Evolutionary conservation across 179 eudicot genomes (phyloP).

Genomic region (Silene coronaria): DNA sequence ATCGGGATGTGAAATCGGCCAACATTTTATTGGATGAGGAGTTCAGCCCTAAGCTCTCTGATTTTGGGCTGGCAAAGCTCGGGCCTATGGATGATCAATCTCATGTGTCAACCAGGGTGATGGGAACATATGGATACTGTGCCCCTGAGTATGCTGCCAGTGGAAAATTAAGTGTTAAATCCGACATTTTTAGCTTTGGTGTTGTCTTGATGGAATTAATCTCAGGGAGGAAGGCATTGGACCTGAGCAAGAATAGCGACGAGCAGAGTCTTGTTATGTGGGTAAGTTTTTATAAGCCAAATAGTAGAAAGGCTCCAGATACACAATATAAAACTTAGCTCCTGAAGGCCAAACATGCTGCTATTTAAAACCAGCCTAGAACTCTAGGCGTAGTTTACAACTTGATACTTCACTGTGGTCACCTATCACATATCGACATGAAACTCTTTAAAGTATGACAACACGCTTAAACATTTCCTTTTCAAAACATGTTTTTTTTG

Average conservation of each 20-base stretch:
- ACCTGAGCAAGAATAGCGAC: conserved; percentile 35
- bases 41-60: conserved; percentile 78
- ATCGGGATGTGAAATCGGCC: conserved; percentile 86
- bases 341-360: background rate
- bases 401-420: too few relatives aligned
- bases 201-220: conserved; percentile 78
- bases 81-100: conserved; percentile 86
- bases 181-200: conserved; percentile 89
- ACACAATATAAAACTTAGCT: background rate
- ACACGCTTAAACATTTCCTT: too few relatives aligned
- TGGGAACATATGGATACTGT: conserved; percentile 96
- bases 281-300: conserved; percentile 37
- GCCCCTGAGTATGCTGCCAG: conserved; percentile 91
- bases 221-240: conserved; percentile 71
- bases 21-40: conserved; percentile 73
- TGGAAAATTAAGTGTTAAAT: conserved; percentile 65
- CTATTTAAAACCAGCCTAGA: background rate
- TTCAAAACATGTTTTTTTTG: too few relatives aligned
- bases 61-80: conserved; percentile 87
- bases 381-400: too few relatives aligned
- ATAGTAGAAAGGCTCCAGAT: background rate
- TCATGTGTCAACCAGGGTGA: conserved; percentile 86
- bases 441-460: too few relatives aligned
- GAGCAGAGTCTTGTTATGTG: conserved; percentile 62
- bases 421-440: too few relatives aligned